Evolutionary conservation across 2,329 filamentous ascomycete species (phyloP), one percentile per base, ranked within the genome.

Genomic region (Fusarium xyrophilum): DNA sequence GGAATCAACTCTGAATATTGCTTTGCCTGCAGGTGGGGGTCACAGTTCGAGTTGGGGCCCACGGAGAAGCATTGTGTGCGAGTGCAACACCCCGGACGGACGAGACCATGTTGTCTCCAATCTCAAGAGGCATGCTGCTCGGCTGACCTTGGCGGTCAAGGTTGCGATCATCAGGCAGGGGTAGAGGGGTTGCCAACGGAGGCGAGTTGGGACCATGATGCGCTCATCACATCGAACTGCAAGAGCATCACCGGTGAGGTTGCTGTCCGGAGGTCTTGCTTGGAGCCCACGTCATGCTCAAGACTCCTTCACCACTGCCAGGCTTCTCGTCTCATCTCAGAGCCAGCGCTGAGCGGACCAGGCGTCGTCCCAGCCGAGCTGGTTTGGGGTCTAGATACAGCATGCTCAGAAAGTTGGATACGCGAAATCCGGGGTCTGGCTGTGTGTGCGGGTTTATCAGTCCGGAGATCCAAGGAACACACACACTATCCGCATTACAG

Each of bases 361-460:
- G 40, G 11, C 23, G 23, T 43, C 23, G 17, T 43, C 23, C 27
- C 17, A 51, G 27, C 28, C 30, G n/a, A 39, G 33, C 40, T 25
- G 32, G n/a, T 21, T 25, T 15, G 30, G 35, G 23, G 19, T 46
- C 27, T 17, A 21, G 19, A 21, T 8, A 28, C 25, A 30, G 25
- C 21, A 30, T 28, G 14, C 28, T 32, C 19, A 17, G 30, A 27
- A 27, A 11, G 12, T 35, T 36, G n/a, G 33, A 21, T 15, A 9
- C 32, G 36, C n/a, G 25, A 33, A 47, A 53, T 47, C 27, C 5
- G 36, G 43, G 28, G n/a, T 27, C 44, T 65, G 51, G 69, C 62
- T 48, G 42, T 60, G 53, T 67, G 64, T 50, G 25, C 13, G 38
- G 53, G 64, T 65, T 62, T 72, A 71, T 72, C 67, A 68, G 69